Percentiles rank a stretch among this genome's conserved stretches.
Conservation (phyloP, 192 early-diverging fungal species). For the Coemansia brasiliensis region DNA sequence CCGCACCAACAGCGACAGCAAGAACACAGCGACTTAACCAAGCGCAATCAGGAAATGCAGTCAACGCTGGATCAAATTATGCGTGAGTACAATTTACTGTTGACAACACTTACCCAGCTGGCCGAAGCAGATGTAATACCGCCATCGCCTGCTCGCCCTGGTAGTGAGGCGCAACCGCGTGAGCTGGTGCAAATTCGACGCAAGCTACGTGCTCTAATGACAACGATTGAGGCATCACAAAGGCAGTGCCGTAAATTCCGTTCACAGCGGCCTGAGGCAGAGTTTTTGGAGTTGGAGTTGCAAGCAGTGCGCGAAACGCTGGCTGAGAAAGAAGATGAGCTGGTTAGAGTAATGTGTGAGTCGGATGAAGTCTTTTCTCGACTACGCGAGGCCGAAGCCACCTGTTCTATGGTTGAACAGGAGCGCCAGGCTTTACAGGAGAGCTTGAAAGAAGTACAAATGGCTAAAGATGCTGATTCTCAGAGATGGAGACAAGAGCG, state of each 20-base stretch:
- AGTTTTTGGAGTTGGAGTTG: constrained; percentile 52
- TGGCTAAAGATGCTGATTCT: not conserved
- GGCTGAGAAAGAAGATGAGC: constrained; percentile 37
- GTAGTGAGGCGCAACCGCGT: not conserved
- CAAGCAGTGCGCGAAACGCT: constrained; percentile 39
- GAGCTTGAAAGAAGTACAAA: constrained; percentile 2
- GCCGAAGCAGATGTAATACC: constrained; percentile 33
- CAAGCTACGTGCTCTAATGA: constrained; percentile 45
- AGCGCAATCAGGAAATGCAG: constrained; percentile 27
- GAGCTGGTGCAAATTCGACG: constrained; percentile 48
- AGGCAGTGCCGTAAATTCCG: constrained; percentile 43
- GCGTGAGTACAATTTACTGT: constrained; percentile 36
- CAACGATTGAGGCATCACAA: constrained; percentile 33
- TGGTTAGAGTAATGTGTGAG: constrained; percentile 30
- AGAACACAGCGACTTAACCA: constrained; percentile 15
- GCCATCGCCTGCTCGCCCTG: constrained; percentile 32
- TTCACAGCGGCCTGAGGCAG: constrained; percentile 51
- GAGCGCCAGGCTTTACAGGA: constrained; percentile 8
- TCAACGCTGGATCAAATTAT: constrained; percentile 27
- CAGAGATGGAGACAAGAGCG: not conserved
- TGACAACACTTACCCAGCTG: constrained; percentile 34
- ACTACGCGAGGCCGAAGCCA: constrained; percentile 10
- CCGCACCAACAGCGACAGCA: constrained; percentile 10
- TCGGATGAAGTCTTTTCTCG: constrained; percentile 22
- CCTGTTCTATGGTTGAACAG: constrained; percentile 1